Evolutionary conservation across 202 grass and related monocot genomes (phyloP).

Genomic region (Hordeum pubiflorum): DNA sequence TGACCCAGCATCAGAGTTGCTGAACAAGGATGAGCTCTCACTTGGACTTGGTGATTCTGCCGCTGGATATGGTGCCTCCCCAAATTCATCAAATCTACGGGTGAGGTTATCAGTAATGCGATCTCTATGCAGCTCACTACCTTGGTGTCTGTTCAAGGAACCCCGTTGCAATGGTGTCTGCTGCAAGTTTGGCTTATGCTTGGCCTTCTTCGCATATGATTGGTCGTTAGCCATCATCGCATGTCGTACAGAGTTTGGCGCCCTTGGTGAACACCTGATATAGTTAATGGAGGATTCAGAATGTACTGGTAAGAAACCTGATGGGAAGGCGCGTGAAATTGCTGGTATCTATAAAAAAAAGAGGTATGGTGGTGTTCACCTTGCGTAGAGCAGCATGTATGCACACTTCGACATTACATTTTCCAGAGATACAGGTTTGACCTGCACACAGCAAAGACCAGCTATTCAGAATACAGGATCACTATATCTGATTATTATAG

Average conservation of each 20-base stretch:
- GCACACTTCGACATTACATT: slow-evolving; percentile 70
- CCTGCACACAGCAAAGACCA: slow-evolving; percentile 39
- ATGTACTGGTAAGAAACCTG: neutral
- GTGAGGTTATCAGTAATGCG: neutral
- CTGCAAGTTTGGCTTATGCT: slow-evolving; percentile 15
- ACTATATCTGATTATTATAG: neutral
- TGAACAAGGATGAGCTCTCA: slow-evolving; percentile 83
- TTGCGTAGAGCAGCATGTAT: slow-evolving; percentile 94
- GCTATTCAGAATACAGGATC: slow-evolving; percentile 12
- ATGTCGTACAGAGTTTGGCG: slow-evolving; percentile 56
- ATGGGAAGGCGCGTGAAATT: neutral
- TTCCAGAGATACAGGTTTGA: slow-evolving; percentile 61
- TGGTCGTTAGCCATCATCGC: slow-evolving; percentile 32
- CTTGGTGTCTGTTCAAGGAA: slow-evolving; percentile 24
- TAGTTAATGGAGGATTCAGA: slow-evolving; percentile 17
- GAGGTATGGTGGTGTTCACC: slow-evolving; percentile 35
- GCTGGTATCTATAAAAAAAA: neutral
- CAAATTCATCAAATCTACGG: slow-evolving; percentile 18
- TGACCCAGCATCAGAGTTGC: slow-evolving; percentile 56
- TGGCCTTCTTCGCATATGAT: slow-evolving; percentile 27
- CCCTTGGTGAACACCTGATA: slow-evolving; percentile 76
- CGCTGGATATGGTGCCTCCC: slow-evolving; percentile 13
- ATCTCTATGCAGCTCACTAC: slow-evolving; percentile 1
- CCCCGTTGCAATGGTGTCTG: neutral
- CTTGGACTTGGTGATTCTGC: slow-evolving; percentile 67